Evolutionary conservation across 768 basidiomycete species (phyloP), one percentile per base, ranked within the genome.

Genomic region (Mycena belliarum): DNA sequence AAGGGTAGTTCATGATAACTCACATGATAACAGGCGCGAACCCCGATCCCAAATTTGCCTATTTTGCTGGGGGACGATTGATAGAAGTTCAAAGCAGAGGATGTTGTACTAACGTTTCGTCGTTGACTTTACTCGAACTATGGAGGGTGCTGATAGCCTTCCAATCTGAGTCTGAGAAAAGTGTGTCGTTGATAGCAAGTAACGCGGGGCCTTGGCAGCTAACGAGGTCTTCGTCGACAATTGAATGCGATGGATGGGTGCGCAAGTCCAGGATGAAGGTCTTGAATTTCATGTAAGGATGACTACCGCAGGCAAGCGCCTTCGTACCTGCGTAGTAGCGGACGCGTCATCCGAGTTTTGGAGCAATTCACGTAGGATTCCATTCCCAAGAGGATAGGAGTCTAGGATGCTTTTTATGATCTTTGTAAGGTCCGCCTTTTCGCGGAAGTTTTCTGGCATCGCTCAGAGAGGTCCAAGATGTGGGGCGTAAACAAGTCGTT

Each of bases 31-130:
- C 65, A 66, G 1, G 71, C 65, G 2, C 71, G 65, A 26, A 70
- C 68, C 3, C 72, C 72, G n/a, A 72, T 57, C 5, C 70, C 71
- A 42, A 70, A 71, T 50, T 72, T 73, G 9, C 71, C 72, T 14
- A 26, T 44, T 44, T 44, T 47, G 4, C 45, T 46, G 15, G 9
- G 20, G 23, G 11, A 29, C 25, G 12, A 24, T 57, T 9, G 49
- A 45, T 12, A 42, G 25, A 32, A 28, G 41, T 35, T 15, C 35
- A 16, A 28, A 26, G 24, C 23, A n/a, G 11, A 18, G 18, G 15
- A 23, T 6, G 29, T 12, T 6, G 23, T 14, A 55, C 63, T 44
- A 44, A 72, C 70, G 63, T 63, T 20, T 66, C 66, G 40, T 73
- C 72, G 3, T 61, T 44, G 6, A 55, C 59, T 46, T 73, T 73